A percentile compares a stretch with the other conserved stretches of the same genome.
Conservation (phyloP, 2,329 filamentous ascomycete species). For the Fusarium sp. region DNA sequence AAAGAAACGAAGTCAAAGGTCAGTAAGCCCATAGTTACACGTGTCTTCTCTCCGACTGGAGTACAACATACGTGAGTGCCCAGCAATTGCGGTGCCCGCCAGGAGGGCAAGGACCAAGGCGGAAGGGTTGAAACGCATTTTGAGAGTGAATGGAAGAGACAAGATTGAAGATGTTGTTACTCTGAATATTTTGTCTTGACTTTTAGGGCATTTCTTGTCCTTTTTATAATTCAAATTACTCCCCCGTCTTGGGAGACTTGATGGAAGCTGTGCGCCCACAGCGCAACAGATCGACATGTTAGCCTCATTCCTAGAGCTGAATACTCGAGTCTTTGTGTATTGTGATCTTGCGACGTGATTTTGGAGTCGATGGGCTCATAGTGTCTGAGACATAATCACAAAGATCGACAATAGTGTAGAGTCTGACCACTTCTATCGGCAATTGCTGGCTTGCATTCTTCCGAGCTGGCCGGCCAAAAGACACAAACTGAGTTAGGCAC, state of each 20-base stretch:
- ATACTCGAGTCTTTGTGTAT: not conserved
- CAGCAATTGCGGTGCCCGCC: slow-evolving; percentile 7
- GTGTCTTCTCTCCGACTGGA: not conserved
- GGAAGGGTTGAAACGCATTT: slow-evolving; percentile 12
- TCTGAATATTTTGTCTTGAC: not conserved
- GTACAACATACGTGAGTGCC: not conserved
- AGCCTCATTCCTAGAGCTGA: not conserved
- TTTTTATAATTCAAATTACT: not conserved
- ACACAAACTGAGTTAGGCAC: not conserved
- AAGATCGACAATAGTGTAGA: not conserved
- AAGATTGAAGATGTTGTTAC: not conserved
- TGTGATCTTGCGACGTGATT: not conserved
- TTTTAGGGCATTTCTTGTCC: not conserved
- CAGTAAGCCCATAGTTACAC: not conserved
- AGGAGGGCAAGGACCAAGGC: slow-evolving; percentile 5
- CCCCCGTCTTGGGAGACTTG: not conserved
- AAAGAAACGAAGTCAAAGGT: not conserved
- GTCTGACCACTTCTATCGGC: not conserved
- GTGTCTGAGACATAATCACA: not conserved
- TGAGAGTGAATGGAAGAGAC: not conserved
- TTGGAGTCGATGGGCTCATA: not conserved
- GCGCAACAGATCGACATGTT: not conserved
- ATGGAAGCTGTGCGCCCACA: not conserved
- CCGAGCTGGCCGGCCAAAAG: not conserved
- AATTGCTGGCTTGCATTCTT: not conserved